Conservation (phyloP, 2,329 filamentous ascomycete species). For the Parasarocladium wereldwijsianum region DNA sequence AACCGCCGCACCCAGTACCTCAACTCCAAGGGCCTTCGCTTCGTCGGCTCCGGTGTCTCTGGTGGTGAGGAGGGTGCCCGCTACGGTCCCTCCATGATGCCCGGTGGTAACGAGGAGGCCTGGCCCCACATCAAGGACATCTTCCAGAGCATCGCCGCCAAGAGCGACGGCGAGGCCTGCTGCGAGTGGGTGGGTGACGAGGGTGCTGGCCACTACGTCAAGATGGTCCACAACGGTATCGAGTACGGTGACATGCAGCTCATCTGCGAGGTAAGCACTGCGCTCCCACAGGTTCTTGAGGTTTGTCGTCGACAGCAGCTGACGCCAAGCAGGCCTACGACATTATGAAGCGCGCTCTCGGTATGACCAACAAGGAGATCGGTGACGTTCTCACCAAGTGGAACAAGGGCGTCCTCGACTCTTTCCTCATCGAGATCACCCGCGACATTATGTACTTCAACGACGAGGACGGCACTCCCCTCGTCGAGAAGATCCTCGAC, state of each 20-base stretch:
- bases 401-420: conserved; percentile 98
- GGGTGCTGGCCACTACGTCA: conserved; percentile 99
- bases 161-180: conserved; percentile 93
- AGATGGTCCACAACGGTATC: conserved; percentile 99
- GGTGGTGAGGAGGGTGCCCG: conserved; percentile 98
- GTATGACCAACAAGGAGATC: conserved; percentile 82
- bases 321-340: conserved; percentile 69
- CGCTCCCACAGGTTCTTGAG: background rate
- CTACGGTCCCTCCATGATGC: conserved; percentile 96
- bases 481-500: conserved; percentile 98
- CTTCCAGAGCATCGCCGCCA: conserved; percentile 94
- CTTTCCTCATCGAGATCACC: conserved; percentile 98
- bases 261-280: conserved; percentile 76
- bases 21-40: conserved; percentile 72
- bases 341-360: conserved; percentile 97
- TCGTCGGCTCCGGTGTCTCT: conserved; percentile 94
- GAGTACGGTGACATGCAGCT: conserved; percentile 99
- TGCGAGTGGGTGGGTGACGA: conserved; percentile 99
- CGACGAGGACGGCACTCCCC: conserved; percentile 77
- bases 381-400: conserved; percentile 87
- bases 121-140: conserved; percentile 99
- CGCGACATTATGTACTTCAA: conserved; percentile 98
- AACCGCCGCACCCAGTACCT: conserved; percentile 95
- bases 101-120: conserved; percentile 93
- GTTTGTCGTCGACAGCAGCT: no score